These are phyloP conservation scores for Cladosporium sp. DNA, from an alignment of 2,329 filamentous ascomycete species.

Conservation along the genomic window DNA sequence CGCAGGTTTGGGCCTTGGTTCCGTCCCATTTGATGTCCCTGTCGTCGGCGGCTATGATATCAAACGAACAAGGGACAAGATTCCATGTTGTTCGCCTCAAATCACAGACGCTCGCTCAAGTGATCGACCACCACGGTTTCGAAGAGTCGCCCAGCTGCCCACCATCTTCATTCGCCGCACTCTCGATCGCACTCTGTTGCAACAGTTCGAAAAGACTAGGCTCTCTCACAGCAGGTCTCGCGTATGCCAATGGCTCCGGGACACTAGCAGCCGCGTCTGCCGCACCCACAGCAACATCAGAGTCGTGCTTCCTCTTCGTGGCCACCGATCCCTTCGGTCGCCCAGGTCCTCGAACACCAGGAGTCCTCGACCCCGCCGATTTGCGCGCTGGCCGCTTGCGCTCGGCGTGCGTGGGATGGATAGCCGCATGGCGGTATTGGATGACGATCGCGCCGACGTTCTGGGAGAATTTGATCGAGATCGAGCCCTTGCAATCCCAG, in stretches of 20 bases:
- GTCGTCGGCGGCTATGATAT: not conserved
- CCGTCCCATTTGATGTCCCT: not conserved
- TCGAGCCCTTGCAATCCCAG: constrained; percentile 50
- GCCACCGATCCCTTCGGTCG: not conserved
- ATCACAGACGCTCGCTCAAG: not conserved
- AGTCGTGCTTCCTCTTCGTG: constrained; percentile 2
- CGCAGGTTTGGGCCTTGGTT: not conserved
- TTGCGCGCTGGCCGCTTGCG: constrained; percentile 42
- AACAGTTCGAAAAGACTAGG: constrained; percentile 17
- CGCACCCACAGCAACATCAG: not conserved
- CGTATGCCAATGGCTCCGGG: not conserved
- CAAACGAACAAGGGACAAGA: not conserved
- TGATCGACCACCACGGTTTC: constrained; percentile 13
- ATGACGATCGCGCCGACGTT: constrained; percentile 45
- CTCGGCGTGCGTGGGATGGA: constrained; percentile 50
- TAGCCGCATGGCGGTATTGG: constrained; percentile 48
- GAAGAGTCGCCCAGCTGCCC: constrained; percentile 5
- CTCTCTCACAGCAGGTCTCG: not conserved
- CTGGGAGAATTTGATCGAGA: constrained; percentile 51
- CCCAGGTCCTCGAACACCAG: not conserved
- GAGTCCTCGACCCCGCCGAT: not conserved
- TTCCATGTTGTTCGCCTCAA: not conserved
- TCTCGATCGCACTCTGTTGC: constrained; percentile 14
- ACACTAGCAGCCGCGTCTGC: not conserved
- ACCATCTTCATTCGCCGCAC: not conserved